Percentiles rank a stretch among this genome's conserved stretches.
These are phyloP conservation scores for Aureobasidium sp. DNA, from an alignment of 2,329 filamentous ascomycete genomes.

Conservation along the genomic window DNA sequence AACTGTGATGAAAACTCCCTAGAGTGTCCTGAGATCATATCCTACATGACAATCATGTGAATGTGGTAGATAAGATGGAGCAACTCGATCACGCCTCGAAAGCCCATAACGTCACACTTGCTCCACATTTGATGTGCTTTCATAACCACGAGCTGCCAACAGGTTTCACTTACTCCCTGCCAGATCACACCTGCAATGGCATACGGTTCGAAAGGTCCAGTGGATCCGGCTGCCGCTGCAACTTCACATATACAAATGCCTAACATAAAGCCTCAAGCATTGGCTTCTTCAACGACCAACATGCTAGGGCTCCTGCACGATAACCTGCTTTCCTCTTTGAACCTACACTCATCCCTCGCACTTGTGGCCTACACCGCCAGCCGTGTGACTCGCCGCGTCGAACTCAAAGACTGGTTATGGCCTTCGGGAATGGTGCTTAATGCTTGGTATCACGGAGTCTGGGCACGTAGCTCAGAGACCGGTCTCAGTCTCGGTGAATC, in stretches of 20 bases:
- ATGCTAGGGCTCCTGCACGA: slow-evolving; percentile 37
- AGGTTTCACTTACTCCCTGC: background rate
- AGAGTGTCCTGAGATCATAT: too few species aligned
- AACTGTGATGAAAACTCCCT: too few species aligned
- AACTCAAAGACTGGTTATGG: slow-evolving; percentile 57
- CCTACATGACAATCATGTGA: background rate
- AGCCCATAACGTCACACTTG: background rate
- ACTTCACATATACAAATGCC: background rate
- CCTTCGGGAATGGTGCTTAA: slow-evolving; percentile 46
- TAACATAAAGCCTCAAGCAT: background rate
- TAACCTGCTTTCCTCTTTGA: slow-evolving; percentile 49
- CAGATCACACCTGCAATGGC: background rate
- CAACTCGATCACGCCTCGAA: background rate
- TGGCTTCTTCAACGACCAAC: slow-evolving; percentile 20
- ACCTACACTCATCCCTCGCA: slow-evolving; percentile 47
- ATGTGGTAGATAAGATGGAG: background rate
- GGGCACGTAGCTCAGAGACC: slow-evolving; percentile 42
- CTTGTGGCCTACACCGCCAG: slow-evolving; percentile 47
- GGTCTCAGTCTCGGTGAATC: slow-evolving; percentile 42
- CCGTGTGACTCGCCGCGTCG: slow-evolving; percentile 47
- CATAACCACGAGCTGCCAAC: background rate
- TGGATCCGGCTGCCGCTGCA: background rate
- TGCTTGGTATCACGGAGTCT: slow-evolving; percentile 55
- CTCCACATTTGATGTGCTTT: background rate
- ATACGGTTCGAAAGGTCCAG: background rate